Percentiles rank a stretch among this genome's conserved stretches.
phyloP scores from a whole-genome alignment of 768 basidiomycete species.

The Boletus huronensis region DNA sequence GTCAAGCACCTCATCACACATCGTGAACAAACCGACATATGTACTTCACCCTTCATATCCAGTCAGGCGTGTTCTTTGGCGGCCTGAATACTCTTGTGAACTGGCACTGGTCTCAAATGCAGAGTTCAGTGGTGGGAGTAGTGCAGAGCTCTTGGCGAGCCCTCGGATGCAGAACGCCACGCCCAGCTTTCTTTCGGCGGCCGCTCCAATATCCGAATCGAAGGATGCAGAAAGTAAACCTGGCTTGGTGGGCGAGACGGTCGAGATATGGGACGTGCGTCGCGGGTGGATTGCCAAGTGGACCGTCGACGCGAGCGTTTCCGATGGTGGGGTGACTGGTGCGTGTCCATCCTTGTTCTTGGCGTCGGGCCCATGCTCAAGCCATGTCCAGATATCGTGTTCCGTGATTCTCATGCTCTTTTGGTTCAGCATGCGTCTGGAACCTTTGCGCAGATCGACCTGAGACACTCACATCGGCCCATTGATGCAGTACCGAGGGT shows the following conservation, averaged over 20 bases:
- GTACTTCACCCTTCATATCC: slow-evolving; percentile 73
- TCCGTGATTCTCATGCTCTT: slow-evolving; percentile 66
- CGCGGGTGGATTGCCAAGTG: slow-evolving; percentile 82
- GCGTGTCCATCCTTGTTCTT: slow-evolving; percentile 15
- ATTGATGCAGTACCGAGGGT: slow-evolving; percentile 64
- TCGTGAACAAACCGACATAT: slow-evolving; percentile 63
- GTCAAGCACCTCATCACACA: slow-evolving; percentile 42
- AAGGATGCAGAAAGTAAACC: slow-evolving; percentile 16
- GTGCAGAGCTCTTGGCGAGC: slow-evolving; percentile 24
- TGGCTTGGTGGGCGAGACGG: slow-evolving; percentile 44
- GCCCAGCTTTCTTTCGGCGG: slow-evolving; percentile 20
- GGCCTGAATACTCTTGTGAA: slow-evolving; percentile 74
- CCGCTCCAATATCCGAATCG: slow-evolving; percentile 6
- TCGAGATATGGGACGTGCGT: slow-evolving; percentile 87
- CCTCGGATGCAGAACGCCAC: slow-evolving; percentile 25
- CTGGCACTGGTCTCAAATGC: slow-evolving; percentile 68
- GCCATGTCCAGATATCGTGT: slow-evolving; percentile 52
- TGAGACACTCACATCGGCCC: slow-evolving; percentile 60
- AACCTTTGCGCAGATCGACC: slow-evolving; percentile 74
- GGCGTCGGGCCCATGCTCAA: neutral
- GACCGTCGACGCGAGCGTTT: slow-evolving; percentile 59
- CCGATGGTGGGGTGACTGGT: slow-evolving; percentile 78
- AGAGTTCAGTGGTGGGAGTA: slow-evolving; percentile 41
- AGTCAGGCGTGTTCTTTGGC: slow-evolving; percentile 71
- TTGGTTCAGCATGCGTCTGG: slow-evolving; percentile 76